Evolutionary conservation across 2,329 filamentous ascomycete species (phyloP).

Genomic region (Alternaria tenuissima): DNA sequence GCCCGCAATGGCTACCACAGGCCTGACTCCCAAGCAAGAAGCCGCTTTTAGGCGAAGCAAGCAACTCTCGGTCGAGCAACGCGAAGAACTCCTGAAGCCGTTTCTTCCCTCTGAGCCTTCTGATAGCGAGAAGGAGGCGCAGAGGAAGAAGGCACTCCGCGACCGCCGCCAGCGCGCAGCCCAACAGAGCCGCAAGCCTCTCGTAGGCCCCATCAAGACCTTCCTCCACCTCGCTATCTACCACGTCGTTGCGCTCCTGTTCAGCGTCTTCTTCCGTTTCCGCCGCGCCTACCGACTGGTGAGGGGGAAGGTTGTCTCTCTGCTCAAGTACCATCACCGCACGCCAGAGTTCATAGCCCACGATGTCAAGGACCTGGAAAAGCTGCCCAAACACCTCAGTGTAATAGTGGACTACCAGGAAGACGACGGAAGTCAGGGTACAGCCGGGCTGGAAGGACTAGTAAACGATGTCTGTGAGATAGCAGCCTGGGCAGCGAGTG

Average conservation of each 20-base stretch:
- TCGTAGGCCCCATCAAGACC: conserved; percentile 65
- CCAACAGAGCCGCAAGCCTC: conserved; percentile 29
- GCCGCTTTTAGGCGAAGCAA: conserved; percentile 46
- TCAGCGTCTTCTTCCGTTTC: conserved; percentile 85
- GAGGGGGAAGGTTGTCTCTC: conserved; percentile 77
- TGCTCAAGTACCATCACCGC: conserved; percentile 94
- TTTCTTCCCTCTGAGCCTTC: conserved; percentile 60
- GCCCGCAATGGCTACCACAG: conserved; percentile 45
- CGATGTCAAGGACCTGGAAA: conserved; percentile 78
- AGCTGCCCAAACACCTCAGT: conserved; percentile 85
- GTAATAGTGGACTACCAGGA: conserved; percentile 81
- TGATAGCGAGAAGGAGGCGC: conserved; percentile 25
- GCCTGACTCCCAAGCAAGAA: conserved; percentile 41
- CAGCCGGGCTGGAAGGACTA: conserved; percentile 79
- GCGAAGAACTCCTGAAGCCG: conserved; percentile 60
- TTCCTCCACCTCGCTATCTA: conserved; percentile 74
- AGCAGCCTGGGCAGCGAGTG: conserved; percentile 89
- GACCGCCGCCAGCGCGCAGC: conserved; percentile 22
- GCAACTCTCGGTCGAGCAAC: conserved; percentile 56
- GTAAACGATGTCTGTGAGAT: conserved; percentile 93
- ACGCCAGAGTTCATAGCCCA: conserved; percentile 91
- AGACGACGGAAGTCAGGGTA: conserved; percentile 65
- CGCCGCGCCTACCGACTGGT: conserved; percentile 82
- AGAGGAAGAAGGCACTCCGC: conserved; percentile 21
- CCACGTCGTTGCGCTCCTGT: conserved; percentile 77